Percentiles rank a stretch among this genome's conserved stretches.
These are phyloP conservation scores for Aspergillus proliferans DNA, from an alignment of 2,329 filamentous ascomycete genomes.

Conservation along the genomic window DNA sequence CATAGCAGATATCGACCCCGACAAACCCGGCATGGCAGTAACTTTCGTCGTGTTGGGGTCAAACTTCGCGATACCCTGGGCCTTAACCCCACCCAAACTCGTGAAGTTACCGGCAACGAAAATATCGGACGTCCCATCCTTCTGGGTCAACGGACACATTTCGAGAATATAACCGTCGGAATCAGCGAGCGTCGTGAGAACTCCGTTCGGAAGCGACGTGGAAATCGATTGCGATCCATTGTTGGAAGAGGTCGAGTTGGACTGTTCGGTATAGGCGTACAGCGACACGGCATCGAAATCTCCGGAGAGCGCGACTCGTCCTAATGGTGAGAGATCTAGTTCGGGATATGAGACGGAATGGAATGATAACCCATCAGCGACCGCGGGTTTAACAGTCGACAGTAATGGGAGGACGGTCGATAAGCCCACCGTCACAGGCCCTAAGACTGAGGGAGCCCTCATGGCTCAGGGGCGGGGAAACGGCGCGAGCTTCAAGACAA, in stretches of 20 bases:
- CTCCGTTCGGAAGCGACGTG: constrained; percentile 75
- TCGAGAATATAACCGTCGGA: constrained; percentile 79
- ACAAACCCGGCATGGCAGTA: constrained; percentile 70
- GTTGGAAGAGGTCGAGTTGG: constrained; percentile 51
- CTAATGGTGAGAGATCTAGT: constrained; percentile 69
- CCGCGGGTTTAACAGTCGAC: constrained; percentile 14
- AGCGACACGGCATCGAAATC: constrained; percentile 89
- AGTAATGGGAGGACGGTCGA: constrained; percentile 23
- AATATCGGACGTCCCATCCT: constrained; percentile 64
- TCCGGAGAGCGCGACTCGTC: constrained; percentile 76
- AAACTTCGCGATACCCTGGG: constrained; percentile 74
- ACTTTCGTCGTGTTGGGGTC: constrained; percentile 65
- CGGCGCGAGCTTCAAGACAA: constrained; percentile 8
- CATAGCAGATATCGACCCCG: constrained; percentile 74
- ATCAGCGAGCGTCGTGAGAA: constrained; percentile 65
- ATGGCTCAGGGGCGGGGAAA: constrained; percentile 38
- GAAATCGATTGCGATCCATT: constrained; percentile 80
- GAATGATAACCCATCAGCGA: constrained; percentile 29
- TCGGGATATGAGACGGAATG: constrained; percentile 30
- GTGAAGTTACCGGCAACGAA: constrained; percentile 95
- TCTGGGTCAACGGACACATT: constrained; percentile 73
- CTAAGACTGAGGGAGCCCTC: constrained; percentile 41
- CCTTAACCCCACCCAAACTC: constrained; percentile 69
- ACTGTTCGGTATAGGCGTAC: constrained; percentile 79
- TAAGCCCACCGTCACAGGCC: constrained; percentile 38